Base-by-base conservation (phyloP, 1,284 basidiomycete genomes). In the Farysia itapuensis region DNA sequence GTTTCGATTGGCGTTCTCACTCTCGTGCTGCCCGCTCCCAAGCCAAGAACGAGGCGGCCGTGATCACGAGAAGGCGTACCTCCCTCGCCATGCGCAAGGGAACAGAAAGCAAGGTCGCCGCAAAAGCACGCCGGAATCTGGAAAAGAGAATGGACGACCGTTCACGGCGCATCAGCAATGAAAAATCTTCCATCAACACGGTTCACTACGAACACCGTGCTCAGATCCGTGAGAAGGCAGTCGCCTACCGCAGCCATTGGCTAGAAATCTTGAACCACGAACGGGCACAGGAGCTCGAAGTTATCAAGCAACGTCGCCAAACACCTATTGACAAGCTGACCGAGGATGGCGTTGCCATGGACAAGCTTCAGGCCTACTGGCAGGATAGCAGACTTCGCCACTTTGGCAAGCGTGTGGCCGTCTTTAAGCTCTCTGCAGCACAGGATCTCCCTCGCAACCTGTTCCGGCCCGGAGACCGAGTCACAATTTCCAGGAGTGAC, bases 301-400 rank as follows among this genome's bases (percentile, higher is more conserved):
- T 51, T 7, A 57, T 68, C 24, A 43, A 46, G 18, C 56, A 67
- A 45, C 47, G 56, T 30, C 64, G 66, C 35, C 47, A 50, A 32
- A 44, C 57, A 19, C 67, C 67, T 11, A 41, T 67, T 18, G 40
- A 56, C 22, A 58, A 59, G 47, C 58, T 67, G 18, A 32, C 53
- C 15, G 43, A 64, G 31, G 54, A 59, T 29, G 67, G 67, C 28
- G 46, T 67, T 14, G 59, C 71, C 21, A 38, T 74, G 20, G 61
- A 70, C 15, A 67, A 59, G 2, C 51, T 74, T 34, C 58, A 63
- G 42, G 71, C 56, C 2, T 74, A 72, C 34, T 74, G 71, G 71
- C 69, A 69, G 28, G 51, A 52, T 19, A 43, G 54, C 30, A 59
- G 41, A 25, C 43, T 39, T 5, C 57, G 60, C 23, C 61, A 65